These are phyloP conservation scores for Penicillium coffeae DNA, from an alignment of 495 filamentous ascomycete species.

Conservation along the genomic window DNA sequence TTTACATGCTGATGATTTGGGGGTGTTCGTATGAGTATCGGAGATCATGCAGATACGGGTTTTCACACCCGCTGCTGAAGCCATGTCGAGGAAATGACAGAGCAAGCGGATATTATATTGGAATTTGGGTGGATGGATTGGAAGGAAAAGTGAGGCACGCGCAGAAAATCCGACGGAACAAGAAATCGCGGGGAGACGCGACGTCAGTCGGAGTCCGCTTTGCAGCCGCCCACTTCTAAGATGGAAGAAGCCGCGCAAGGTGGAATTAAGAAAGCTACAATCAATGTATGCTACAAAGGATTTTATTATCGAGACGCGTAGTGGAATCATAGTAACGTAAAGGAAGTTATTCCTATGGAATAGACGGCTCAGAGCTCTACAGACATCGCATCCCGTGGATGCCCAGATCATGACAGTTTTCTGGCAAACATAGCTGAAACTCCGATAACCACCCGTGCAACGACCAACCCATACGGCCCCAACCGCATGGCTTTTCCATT, in stretches of 20 bases:
- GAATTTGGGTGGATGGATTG: background rate
- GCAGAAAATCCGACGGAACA: background rate
- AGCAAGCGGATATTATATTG: background rate
- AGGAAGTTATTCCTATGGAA: slow-evolving; percentile 37
- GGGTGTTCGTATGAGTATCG: slow-evolving; percentile 55
- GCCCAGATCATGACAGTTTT: slow-evolving; percentile 42
- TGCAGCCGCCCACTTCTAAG: slow-evolving; percentile 1
- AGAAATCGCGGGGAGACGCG: slow-evolving; percentile 3
- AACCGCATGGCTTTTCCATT: slow-evolving; percentile 28
- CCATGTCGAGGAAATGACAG: slow-evolving; percentile 8
- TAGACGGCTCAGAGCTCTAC: slow-evolving; percentile 44
- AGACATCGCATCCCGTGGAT: slow-evolving; percentile 40
- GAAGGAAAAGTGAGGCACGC: background rate
- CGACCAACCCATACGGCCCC: slow-evolving; percentile 27
- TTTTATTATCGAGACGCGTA: slow-evolving; percentile 5
- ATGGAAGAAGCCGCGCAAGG: too few relatives aligned
- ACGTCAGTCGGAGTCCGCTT: slow-evolving; percentile 6
- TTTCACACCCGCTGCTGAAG: slow-evolving; percentile 20
- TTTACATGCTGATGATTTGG: slow-evolving; percentile 22
- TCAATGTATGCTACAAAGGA: background rate
- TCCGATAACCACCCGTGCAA: slow-evolving; percentile 44
- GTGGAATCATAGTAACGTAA: slow-evolving; percentile 22
- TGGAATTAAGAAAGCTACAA: background rate
- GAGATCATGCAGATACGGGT: slow-evolving; percentile 59
- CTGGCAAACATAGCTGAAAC: slow-evolving; percentile 45